phyloP scores from a whole-genome alignment of 441 rosid species.

The Adansonia grandidieri region DNA sequence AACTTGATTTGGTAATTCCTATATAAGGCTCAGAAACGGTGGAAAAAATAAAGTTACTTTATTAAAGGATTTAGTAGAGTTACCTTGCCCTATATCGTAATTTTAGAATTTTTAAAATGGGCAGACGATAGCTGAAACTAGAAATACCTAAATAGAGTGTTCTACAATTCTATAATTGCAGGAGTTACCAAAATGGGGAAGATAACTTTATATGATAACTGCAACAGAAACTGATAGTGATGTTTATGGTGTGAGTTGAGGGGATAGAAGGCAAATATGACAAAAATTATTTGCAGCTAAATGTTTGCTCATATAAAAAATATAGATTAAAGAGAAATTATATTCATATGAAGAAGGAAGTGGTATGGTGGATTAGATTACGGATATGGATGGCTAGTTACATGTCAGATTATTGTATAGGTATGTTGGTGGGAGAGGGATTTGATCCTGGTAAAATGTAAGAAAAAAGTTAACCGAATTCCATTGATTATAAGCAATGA shows the following conservation, averaged over 20 bases:
- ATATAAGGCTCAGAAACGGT: background rate
- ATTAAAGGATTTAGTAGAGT: background rate
- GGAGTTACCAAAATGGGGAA: background rate
- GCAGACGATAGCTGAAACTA: background rate
- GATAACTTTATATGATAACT: background rate
- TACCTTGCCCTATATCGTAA: background rate
- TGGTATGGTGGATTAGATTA: background rate
- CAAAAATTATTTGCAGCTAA: background rate
- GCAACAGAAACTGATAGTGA: background rate
- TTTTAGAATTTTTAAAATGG: background rate
- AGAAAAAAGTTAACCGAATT: background rate
- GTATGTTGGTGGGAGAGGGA: background rate
- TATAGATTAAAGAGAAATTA: background rate
- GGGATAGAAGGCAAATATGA: background rate
- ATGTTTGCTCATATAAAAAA: background rate
- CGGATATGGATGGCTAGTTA: background rate
- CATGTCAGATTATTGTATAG: background rate
- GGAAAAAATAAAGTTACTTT: background rate
- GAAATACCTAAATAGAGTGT: conserved; percentile 1
- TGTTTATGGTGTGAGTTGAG: background rate
- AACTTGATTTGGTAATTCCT: background rate
- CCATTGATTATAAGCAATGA: background rate
- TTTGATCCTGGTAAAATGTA: background rate
- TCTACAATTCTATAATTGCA: background rate
- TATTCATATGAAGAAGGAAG: background rate